phyloP scores from a whole-genome alignment of 768 basidiomycete species.

The Phylloporus rhodoxanthus region DNA sequence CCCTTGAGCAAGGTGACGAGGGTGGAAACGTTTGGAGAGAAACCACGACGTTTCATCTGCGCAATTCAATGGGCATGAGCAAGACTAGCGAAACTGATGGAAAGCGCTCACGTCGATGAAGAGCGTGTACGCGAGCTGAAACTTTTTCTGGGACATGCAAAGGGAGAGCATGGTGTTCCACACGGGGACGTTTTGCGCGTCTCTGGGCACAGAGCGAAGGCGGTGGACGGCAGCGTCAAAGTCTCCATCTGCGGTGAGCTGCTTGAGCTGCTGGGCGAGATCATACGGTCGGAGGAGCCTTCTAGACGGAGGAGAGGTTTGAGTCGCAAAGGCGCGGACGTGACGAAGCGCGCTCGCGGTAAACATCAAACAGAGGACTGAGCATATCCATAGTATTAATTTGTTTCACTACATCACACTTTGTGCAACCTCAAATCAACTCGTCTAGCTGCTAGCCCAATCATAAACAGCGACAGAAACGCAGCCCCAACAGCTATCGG shows the following conservation, averaged over 20 bases:
- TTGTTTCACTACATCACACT: constrained; percentile 17
- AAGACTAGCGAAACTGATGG: constrained; percentile 10
- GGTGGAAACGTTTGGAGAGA: constrained; percentile 61
- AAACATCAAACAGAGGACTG: background rate
- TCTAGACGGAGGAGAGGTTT: background rate
- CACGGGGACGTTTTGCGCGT: constrained; percentile 66
- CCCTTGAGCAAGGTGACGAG: constrained; percentile 68
- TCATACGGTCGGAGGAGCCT: constrained; percentile 55
- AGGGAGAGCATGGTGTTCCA: constrained; percentile 80
- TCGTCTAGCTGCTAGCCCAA: constrained; percentile 41
- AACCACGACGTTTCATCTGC: constrained; percentile 83
- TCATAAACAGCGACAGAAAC: constrained; percentile 59
- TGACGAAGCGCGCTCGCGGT: background rate
- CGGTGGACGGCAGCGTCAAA: constrained; percentile 58
- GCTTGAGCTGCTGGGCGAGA: constrained; percentile 53
- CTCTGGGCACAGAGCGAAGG: constrained; percentile 64
- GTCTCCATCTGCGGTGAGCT: constrained; percentile 48
- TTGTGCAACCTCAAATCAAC: constrained; percentile 49
- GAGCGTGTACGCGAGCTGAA: constrained; percentile 56
- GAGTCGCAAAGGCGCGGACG: constrained; percentile 5
- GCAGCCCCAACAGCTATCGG: constrained; percentile 72
- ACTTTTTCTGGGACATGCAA: constrained; percentile 50
- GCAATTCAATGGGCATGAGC: constrained; percentile 3
- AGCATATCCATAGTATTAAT: background rate
- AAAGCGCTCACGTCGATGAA: constrained; percentile 55